Conservation (phyloP, 2,329 filamentous ascomycete species). For the Ceratocystis lukuohia region DNA sequence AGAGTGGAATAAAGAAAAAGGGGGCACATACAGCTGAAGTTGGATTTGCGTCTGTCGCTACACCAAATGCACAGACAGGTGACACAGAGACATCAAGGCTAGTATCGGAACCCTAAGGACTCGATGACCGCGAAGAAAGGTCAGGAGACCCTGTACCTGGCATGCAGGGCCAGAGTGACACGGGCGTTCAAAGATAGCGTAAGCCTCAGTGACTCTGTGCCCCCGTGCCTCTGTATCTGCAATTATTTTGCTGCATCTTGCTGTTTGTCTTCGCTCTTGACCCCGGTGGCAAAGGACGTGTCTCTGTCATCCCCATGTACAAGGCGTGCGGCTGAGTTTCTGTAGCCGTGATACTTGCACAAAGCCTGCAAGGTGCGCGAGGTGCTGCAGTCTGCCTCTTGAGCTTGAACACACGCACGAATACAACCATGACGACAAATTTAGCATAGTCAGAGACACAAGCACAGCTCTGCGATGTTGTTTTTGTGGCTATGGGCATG, state of each 20-base stretch:
- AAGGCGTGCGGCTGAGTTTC: slow-evolving; percentile 6
- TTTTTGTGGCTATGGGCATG: neutral
- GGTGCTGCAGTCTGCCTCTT: slow-evolving; percentile 3
- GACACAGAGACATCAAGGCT: neutral
- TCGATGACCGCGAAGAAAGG: too few species aligned
- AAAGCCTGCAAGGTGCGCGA: neutral
- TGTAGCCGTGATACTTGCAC: slow-evolving; percentile 2
- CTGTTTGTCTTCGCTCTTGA: neutral
- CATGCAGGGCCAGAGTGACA: neutral
- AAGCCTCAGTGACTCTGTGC: neutral
- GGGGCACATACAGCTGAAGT: neutral
- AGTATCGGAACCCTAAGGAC: neutral
- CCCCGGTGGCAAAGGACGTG: neutral
- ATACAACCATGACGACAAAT: neutral
- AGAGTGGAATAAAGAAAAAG: neutral
- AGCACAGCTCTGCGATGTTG: neutral
- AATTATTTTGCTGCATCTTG: neutral
- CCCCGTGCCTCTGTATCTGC: neutral
- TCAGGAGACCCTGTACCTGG: neutral
- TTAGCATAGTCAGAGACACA: neutral
- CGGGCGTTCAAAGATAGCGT: neutral
- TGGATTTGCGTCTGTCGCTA: neutral
- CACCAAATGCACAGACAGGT: slow-evolving; percentile 1
- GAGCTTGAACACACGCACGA: neutral
- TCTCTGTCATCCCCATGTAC: neutral